Evolutionary conservation across 345 rosid species (phyloP).

Genomic region (Lepidium aucheri): DNA sequence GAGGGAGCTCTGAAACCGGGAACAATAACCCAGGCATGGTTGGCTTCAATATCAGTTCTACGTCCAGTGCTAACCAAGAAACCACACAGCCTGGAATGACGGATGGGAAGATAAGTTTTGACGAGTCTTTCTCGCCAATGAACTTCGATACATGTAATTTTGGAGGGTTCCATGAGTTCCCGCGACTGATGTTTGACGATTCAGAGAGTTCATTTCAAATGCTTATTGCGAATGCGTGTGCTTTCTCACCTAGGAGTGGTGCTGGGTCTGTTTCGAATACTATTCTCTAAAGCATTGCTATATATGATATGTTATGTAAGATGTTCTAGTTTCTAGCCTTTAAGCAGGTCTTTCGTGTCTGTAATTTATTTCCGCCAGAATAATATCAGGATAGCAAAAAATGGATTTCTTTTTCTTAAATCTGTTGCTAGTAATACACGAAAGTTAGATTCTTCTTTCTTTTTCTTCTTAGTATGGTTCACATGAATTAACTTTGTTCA

Average conservation of each 20-base stretch:
- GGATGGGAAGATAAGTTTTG: constrained; percentile 49
- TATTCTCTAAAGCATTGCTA: too few relatives aligned
- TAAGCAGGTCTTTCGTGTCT: constrained; percentile 13
- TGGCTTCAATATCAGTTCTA: constrained; percentile 28
- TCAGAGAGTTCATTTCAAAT: constrained; percentile 66
- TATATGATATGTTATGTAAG: constrained; percentile 20
- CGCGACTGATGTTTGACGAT: constrained; percentile 67
- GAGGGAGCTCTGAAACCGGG: constrained; percentile 31
- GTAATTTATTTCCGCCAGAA: constrained; percentile 15
- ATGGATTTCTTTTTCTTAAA: background rate
- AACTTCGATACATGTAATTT: constrained; percentile 67
- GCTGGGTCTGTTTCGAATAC: constrained; percentile 40
- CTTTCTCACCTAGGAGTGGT: constrained; percentile 47
- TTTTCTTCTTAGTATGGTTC: too few relatives aligned
- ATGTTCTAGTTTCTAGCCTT: constrained; percentile 19
- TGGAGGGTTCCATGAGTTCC: constrained; percentile 80
- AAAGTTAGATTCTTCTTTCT: too few relatives aligned
- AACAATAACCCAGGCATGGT: constrained; percentile 21
- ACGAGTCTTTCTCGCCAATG: constrained; percentile 66
- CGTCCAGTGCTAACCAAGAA: constrained; percentile 31
- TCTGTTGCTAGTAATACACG: constrained; percentile 3
- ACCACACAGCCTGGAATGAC: constrained; percentile 21
- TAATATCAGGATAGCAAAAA: constrained; percentile 17
- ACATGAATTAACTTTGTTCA: background rate
- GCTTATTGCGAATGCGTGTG: constrained; percentile 59